These are phyloP conservation scores for Trichophyton simii DNA, from an alignment of 2,329 filamentous ascomycete genomes.

Conservation along the genomic window DNA sequence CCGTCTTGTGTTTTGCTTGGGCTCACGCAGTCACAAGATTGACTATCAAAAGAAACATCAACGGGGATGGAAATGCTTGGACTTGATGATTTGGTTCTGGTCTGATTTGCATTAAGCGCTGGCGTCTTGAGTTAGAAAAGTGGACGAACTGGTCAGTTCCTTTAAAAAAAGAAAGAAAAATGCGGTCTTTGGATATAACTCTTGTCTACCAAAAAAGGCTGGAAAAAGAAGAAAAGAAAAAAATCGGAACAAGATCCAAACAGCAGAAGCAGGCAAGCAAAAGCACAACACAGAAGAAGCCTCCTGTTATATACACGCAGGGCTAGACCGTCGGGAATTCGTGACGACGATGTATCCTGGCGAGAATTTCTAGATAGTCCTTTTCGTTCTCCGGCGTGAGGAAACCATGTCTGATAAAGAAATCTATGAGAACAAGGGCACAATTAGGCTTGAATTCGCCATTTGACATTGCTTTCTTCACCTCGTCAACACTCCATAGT, in stretches of 20 bases:
- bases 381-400: conserved; percentile 67
- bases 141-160: conserved; percentile 4
- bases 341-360: conserved; percentile 62
- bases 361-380: conserved; percentile 62
- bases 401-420: conserved; percentile 75
- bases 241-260: conserved; percentile 2
- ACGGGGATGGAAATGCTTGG: neutral
- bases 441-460: conserved; percentile 92
- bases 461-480: conserved; percentile 53
- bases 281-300: neutral
- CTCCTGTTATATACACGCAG: neutral
- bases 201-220: neutral
- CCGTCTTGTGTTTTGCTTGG: neutral
- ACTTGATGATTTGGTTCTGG: neutral
- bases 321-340: conserved; percentile 54
- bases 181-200: neutral
- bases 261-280: neutral
- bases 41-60: neutral
- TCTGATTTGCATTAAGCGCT: conserved; percentile 25
- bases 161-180: neutral
- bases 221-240: conserved; percentile 2
- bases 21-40: neutral
- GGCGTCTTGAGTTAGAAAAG: conserved; percentile 21
- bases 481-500: conserved; percentile 63
- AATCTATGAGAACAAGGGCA: conserved; percentile 70